Evolutionary conservation across 495 filamentous ascomycete genomes (phyloP), one percentile per base, ranked within the genome.

Genomic region (Aspergillus funiculosus): DNA sequence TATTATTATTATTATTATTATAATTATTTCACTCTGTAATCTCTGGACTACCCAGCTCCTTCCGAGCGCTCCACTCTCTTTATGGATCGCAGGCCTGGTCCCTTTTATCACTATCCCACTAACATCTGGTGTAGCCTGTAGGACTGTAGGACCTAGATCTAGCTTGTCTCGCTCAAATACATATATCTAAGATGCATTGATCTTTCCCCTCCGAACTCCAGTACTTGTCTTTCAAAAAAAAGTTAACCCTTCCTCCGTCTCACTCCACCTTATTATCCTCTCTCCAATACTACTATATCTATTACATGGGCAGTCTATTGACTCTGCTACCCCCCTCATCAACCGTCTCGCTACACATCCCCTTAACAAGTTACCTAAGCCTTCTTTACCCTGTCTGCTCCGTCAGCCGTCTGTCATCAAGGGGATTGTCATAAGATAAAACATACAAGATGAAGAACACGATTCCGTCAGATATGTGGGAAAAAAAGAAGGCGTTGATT

Each of bases 401-500:
- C n/a, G n/a, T n/a, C n/a, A n/a, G n/a, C n/a, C n/a, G n/a, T n/a
- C n/a, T n/a, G n/a, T n/a, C n/a, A n/a, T n/a, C n/a, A n/a, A n/a
- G n/a, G n/a, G n/a, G n/a, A n/a, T n/a, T n/a, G n/a, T n/a, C n/a
- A n/a, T 42, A 8, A n/a, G n/a, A n/a, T n/a, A n/a, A n/a, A n/a
- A n/a, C n/a, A n/a, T n/a, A n/a, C n/a, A 40, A 41, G 58, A 73
- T 73, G 69, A 73, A 73, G 57, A 71, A 62, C 36, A 66, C 68
- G 9, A 72, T 74, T 28, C 63, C 71, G 3, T 68, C 69, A 1
- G 68, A 74, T 43, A 66, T 71, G 17, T 74, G 71, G 71, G 69
- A 74, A 57, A 68, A 62, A 52, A 73, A 73, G 58, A 74, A 71
- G 43, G 63, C 61, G 5, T 49, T 73, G 48, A 74, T 74, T 46